A percentile compares a stretch with the other conserved stretches of the same genome.
Evolutionary conservation across 1,284 basidiomycete species (phyloP).

Genomic region (Heterobasidion irregulare): DNA sequence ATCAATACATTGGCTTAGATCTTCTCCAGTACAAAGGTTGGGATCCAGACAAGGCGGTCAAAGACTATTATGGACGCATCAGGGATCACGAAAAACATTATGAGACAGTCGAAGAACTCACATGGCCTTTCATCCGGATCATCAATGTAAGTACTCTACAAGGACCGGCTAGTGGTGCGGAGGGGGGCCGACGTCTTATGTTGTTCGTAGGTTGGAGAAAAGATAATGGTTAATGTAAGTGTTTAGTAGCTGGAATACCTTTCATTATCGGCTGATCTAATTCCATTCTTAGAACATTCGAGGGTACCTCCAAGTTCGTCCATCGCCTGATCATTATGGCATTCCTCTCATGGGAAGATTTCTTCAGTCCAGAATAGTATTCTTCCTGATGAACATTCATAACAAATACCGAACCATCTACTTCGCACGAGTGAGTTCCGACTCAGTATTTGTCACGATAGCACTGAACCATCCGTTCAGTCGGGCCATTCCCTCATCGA

Average conservation of each 20-base stretch:
- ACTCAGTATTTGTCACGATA: background rate
- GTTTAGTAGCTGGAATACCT: slow-evolving; percentile 7
- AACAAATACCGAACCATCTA: slow-evolving; percentile 87
- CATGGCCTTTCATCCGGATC: slow-evolving; percentile 93
- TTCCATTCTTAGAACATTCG: slow-evolving; percentile 60
- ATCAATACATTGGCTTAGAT: slow-evolving; percentile 1
- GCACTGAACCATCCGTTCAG: slow-evolving; percentile 26
- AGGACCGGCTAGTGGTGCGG: background rate
- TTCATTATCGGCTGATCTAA: too few relatives aligned
- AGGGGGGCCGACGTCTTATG: background rate
- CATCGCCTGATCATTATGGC: background rate
- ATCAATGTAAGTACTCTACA: slow-evolving; percentile 62
- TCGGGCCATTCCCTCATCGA: slow-evolving; percentile 95
- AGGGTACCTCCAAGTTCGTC: slow-evolving; percentile 70
- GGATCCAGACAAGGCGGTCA: slow-evolving; percentile 86
- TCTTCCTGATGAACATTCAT: slow-evolving; percentile 98
- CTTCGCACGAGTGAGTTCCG: slow-evolving; percentile 72
- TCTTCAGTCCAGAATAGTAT: slow-evolving; percentile 80
- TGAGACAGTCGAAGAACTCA: slow-evolving; percentile 79
- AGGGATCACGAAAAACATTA: slow-evolving; percentile 83
- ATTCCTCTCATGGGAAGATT: background rate
- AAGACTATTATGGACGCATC: slow-evolving; percentile 91
- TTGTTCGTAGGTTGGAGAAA: slow-evolving; percentile 75
- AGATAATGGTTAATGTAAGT: slow-evolving; percentile 84
- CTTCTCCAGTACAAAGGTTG: slow-evolving; percentile 76